A percentile compares a stretch with the other conserved stretches of the same genome.
phyloP scores from a whole-genome alignment of 257 asterid species.

The Schizonepeta tenuifolia region DNA sequence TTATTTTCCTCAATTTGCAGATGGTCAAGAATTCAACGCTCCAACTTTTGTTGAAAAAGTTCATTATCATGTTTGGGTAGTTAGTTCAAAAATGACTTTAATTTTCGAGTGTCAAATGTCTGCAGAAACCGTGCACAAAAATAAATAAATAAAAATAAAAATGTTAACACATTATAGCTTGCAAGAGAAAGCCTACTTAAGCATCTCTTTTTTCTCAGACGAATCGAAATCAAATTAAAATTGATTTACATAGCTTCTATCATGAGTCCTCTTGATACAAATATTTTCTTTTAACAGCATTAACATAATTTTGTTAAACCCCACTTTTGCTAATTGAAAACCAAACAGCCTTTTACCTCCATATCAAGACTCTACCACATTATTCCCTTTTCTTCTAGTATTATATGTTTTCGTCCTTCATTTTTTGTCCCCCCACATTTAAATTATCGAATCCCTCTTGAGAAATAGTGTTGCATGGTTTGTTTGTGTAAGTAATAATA shows the following conservation, averaged over 20 bases:
- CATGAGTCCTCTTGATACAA: background rate
- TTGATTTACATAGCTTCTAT: background rate
- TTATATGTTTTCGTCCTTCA: background rate
- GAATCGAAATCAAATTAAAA: background rate
- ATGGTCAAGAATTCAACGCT: conserved; percentile 2
- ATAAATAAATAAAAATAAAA: background rate
- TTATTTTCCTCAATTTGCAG: background rate
- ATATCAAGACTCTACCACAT: background rate
- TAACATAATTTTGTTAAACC: background rate
- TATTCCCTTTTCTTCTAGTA: background rate
- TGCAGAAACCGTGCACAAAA: background rate
- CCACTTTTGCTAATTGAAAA: background rate
- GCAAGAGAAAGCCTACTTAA: background rate
- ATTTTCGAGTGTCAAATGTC: background rate
- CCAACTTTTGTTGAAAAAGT: background rate
- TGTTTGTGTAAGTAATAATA: background rate
- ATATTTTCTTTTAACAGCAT: background rate
- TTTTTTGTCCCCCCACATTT: background rate
- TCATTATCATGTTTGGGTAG: background rate
- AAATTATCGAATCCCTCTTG: background rate
- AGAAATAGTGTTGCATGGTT: background rate
- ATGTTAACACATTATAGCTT: background rate
- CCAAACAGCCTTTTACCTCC: background rate
- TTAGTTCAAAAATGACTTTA: background rate
- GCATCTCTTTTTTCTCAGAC: no score